phyloP scores from a whole-genome alignment of 106 monocot genomes.

The Iris macrosiphon region DNA sequence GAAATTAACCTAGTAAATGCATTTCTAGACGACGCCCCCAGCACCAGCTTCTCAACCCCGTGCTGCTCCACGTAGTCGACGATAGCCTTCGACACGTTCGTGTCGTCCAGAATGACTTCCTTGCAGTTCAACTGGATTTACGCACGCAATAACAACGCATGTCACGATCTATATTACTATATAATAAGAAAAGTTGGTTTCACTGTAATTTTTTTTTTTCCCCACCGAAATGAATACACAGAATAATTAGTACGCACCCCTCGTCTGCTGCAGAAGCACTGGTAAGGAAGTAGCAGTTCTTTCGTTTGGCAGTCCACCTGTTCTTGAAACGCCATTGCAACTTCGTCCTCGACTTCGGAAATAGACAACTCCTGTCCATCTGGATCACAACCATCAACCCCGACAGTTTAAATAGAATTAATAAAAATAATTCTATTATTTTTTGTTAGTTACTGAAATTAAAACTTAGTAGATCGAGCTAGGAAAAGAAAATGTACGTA shows the following conservation, averaged over 20 bases:
- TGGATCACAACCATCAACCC: too few relatives aligned
- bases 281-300: slow-evolving; percentile 64
- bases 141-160: too few relatives aligned
- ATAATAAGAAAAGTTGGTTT: too few relatives aligned
- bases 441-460: too few relatives aligned
- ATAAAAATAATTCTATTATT: too few relatives aligned
- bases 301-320: slow-evolving; percentile 43
- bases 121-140: slow-evolving; percentile 51
- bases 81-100: slow-evolving; percentile 43
- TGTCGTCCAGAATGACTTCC: slow-evolving; percentile 51
- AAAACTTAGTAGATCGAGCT: too few relatives aligned
- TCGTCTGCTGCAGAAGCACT: slow-evolving; percentile 68
- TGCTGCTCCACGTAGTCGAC: slow-evolving; percentile 35
- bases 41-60: slow-evolving; percentile 39
- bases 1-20: slow-evolving; percentile 45
- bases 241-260: slow-evolving; percentile 29
- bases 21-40: slow-evolving; percentile 46
- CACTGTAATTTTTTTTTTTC: too few relatives aligned
- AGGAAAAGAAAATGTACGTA: not conserved
- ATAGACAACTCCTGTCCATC: slow-evolving; percentile 38
- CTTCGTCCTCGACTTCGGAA: slow-evolving; percentile 30
- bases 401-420: too few relatives aligned
- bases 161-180: too few relatives aligned
- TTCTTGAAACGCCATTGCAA: slow-evolving; percentile 29
- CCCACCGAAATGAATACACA: too few relatives aligned